A percentile compares a stretch with the other conserved stretches of the same genome.
phyloP scores from a whole-genome alignment of 768 basidiomycete genomes.

The Crucibulum laeve region DNA sequence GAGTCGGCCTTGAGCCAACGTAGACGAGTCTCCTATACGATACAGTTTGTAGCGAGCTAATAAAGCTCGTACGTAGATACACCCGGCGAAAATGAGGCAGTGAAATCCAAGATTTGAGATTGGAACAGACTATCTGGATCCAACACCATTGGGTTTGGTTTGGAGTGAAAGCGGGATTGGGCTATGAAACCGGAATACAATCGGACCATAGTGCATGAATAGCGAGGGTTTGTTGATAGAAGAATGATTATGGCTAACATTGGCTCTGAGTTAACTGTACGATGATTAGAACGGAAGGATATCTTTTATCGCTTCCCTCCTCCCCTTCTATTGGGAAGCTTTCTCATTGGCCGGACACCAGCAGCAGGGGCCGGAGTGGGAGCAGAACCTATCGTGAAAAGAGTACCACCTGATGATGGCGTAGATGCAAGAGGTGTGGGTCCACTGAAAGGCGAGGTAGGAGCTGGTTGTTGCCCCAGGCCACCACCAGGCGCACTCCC shows the following conservation, averaged over 20 bases:
- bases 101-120: too few relatives aligned
- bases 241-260: too few relatives aligned
- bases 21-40: conserved; percentile 1
- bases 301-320: conserved; percentile 7
- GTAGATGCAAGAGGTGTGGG: conserved; percentile 29
- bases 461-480: conserved; percentile 29
- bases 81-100: too few relatives aligned
- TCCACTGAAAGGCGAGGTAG: conserved; percentile 42
- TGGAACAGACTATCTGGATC: too few relatives aligned
- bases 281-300: too few relatives aligned
- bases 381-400: conserved; percentile 62
- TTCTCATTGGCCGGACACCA: conserved; percentile 6
- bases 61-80: neutral
- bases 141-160: too few relatives aligned
- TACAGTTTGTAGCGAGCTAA: neutral
- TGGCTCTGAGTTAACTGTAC: too few relatives aligned
- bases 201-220: too few relatives aligned
- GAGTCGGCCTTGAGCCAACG: conserved; percentile 19
- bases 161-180: too few relatives aligned
- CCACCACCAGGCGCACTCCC: conserved; percentile 28
- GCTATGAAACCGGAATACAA: too few relatives aligned
- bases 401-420: conserved; percentile 30
- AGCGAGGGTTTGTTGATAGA: too few relatives aligned
- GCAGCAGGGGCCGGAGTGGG: conserved; percentile 28
- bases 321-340: conserved; percentile 7